Evolutionary conservation across 768 basidiomycete species (phyloP).

Genomic region (Rhodotorula toruloides): DNA sequence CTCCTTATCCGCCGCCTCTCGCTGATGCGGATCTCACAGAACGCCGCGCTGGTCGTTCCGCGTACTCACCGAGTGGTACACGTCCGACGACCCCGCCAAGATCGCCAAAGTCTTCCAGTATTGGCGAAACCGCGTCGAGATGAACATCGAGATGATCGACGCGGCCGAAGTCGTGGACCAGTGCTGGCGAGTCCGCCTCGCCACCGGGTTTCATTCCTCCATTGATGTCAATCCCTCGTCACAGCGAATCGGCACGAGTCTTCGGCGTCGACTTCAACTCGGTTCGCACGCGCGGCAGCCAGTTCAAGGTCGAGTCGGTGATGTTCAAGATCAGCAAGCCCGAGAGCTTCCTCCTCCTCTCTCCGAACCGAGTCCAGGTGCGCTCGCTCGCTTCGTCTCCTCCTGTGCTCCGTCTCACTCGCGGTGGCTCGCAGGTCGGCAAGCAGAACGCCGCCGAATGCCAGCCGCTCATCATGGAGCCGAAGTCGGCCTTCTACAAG

Average conservation of each 20-base stretch:
- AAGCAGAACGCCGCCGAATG: slow-evolving; percentile 94
- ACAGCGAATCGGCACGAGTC: slow-evolving; percentile 90
- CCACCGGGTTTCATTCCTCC: background rate
- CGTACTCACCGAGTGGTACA: slow-evolving; percentile 66
- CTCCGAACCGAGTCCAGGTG: slow-evolving; percentile 81
- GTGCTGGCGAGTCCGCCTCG: slow-evolving; percentile 62
- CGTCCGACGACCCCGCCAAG: slow-evolving; percentile 58
- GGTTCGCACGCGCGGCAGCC: slow-evolving; percentile 87
- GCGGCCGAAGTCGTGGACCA: slow-evolving; percentile 76
- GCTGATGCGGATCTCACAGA: slow-evolving; percentile 59
- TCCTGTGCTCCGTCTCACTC: background rate
- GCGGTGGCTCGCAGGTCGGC: slow-evolving; percentile 62
- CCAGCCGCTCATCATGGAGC: slow-evolving; percentile 85
- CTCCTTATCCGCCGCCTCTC: slow-evolving; percentile 53
- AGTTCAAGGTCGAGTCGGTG: slow-evolving; percentile 98
- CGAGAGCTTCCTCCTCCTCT: slow-evolving; percentile 82
- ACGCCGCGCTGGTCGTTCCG: slow-evolving; percentile 66
- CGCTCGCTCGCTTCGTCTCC: slow-evolving; percentile 35
- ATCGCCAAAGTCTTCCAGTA: slow-evolving; percentile 59
- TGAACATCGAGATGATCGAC: slow-evolving; percentile 74
- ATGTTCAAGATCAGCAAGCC: slow-evolving; percentile 97
- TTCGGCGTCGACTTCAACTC: slow-evolving; percentile 97
- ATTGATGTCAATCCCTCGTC: background rate
- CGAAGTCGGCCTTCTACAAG: slow-evolving; percentile 83
- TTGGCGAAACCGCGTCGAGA: slow-evolving; percentile 59